Evolutionary conservation across 305 asterid species (phyloP), one percentile per base, ranked within the genome.

Genomic region (Andrographis paniculata): DNA sequence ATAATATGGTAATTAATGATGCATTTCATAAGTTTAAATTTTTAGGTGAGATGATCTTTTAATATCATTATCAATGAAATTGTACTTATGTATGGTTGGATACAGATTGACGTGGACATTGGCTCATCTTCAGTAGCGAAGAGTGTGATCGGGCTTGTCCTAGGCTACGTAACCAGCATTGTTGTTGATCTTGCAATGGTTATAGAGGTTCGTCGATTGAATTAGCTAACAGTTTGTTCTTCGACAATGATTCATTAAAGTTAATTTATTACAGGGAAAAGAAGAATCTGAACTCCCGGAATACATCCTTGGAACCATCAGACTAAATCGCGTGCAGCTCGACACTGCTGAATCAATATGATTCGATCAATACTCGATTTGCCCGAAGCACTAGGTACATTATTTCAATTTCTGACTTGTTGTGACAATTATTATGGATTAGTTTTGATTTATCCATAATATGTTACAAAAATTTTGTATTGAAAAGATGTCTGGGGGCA

Each of bases 101-200:
- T 66, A 69, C 94, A 92, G 99, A 82, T 92, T 65, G 99, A 92
- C 59, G 93, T 92, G 57, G 97, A 87, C 72, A 92, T 92, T 53
- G 99, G 99, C 50, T 92, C 99, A 20, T 92, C 99, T 30, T 92
- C 99, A 17, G 99, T 92, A 41, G 99, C 99, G 46, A 82, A 86
- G 74, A 69, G 97, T 20, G 94, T 92, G 39, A 78, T 87, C 16
- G 70, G 97, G 38, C 94, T 92, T 17, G 99, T 92, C 53, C 97
- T 92, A 62, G 99, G 99, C 57, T 92, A 87, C 27, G 82, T 84
- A 40, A 77, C 97, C 8, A 87, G 92, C 84, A 60, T 92, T 59
- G 97, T 92, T 55, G 93, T 92, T 55, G 99, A 92, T 74, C 99
- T 92, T 49, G 95, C 95, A 37, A 73, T 92, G 33, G 77, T 84